Percentiles rank a stretch among this genome's conserved stretches.
phyloP scores from a whole-genome alignment of 768 basidiomycete genomes.

The Suillus subalutaceus region DNA sequence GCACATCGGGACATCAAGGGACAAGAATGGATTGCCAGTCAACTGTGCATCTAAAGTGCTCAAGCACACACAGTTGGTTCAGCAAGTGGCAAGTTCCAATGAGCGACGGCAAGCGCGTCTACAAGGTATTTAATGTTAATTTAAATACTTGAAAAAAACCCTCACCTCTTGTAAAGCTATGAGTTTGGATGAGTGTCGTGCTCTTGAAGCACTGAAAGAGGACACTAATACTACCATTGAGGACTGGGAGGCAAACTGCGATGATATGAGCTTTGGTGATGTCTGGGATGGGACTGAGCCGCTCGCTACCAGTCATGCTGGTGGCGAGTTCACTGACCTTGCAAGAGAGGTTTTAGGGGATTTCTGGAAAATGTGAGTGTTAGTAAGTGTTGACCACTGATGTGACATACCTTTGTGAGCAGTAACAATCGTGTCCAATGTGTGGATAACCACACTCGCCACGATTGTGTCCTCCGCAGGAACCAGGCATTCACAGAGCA shows the following conservation, averaged over 20 bases:
- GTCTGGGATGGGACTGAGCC: background rate
- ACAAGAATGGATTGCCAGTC: background rate
- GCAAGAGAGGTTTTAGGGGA: slow-evolving; percentile 7
- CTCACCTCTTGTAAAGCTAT: background rate
- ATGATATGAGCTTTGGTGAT: slow-evolving; percentile 2
- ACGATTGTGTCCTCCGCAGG: slow-evolving; percentile 2
- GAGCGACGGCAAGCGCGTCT: background rate
- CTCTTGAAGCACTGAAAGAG: background rate
- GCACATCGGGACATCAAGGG: background rate
- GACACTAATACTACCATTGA: no score
- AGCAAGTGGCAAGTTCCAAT: background rate
- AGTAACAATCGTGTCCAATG: background rate
- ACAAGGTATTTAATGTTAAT: background rate
- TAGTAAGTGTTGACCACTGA: background rate
- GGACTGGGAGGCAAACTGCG: background rate
- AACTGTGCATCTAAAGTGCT: background rate
- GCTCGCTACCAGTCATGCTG: slow-evolving; percentile 11
- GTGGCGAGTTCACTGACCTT: slow-evolving; percentile 12
- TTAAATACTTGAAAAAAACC: background rate
- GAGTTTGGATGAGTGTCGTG: background rate
- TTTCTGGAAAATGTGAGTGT: slow-evolving; percentile 12
- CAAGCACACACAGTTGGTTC: background rate
- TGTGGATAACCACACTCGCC: background rate
- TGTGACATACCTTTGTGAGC: background rate
- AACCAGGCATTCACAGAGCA: slow-evolving; percentile 5